Percentiles rank a stretch among this genome's conserved stretches.
phyloP scores from a whole-genome alignment of 2,329 filamentous ascomycete genomes.

The Aspergillus transmontanensis region DNA sequence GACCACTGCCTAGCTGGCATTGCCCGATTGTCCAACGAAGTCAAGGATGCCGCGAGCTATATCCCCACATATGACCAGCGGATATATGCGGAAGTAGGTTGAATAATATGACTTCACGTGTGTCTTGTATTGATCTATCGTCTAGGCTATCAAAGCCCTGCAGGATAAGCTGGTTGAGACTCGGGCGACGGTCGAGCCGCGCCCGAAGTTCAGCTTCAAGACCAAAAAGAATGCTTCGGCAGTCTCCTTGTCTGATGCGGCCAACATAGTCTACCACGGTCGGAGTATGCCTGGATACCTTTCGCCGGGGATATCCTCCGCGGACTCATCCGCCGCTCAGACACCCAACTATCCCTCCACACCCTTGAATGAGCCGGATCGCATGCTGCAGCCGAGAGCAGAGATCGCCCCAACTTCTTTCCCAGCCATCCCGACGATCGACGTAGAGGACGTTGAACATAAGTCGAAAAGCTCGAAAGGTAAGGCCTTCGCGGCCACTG shows the following conservation, averaged over 20 bases:
- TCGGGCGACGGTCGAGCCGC: constrained; percentile 68
- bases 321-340: constrained; percentile 39
- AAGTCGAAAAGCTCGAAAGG: constrained; percentile 24
- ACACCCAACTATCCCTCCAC: constrained; percentile 42
- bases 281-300: constrained; percentile 48
- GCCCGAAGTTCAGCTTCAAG: constrained; percentile 83
- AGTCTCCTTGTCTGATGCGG: constrained; percentile 59
- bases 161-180: constrained; percentile 76
- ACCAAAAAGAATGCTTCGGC: constrained; percentile 57
- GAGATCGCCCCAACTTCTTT: constrained; percentile 40
- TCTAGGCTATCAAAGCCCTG: constrained; percentile 74
- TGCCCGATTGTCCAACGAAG: constrained; percentile 76
- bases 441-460: constrained; percentile 24
- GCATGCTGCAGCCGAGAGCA: constrained; percentile 36
- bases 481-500: constrained; percentile 56
- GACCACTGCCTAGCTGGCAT: constrained; percentile 81
- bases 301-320: constrained; percentile 45
- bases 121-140: constrained; percentile 22
- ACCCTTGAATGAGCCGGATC: constrained; percentile 38
- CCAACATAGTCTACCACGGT: constrained; percentile 54
- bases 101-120: not conserved
- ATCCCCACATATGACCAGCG: constrained; percentile 89
- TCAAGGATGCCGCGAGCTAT: constrained; percentile 79
- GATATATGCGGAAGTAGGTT: constrained; percentile 73
- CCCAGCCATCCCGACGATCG: constrained; percentile 31